Base-by-base conservation (phyloP, 257 asterid genomes). In the Ligustrum vulgare region DNA sequence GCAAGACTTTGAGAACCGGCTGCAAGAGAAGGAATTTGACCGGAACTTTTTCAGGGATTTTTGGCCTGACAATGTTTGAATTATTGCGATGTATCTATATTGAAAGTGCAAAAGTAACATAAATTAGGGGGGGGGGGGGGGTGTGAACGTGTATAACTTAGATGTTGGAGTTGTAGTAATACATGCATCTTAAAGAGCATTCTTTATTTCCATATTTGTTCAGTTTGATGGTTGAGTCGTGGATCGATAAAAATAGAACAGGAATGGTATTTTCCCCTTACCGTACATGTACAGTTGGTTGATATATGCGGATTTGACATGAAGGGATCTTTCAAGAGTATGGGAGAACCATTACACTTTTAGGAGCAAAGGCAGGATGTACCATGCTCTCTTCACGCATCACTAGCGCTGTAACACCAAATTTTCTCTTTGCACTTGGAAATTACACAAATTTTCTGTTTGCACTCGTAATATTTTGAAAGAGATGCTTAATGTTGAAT, bases 51-150 rank as follows among this genome's bases (percentile, higher is more conserved):
- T 84, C 86, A 81, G 97, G 84, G 93, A 86, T 85, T 94, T 94
- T 80, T 94, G 97, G 98, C 97, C 97, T 18, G 98, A 94, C 72
- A 94, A 94, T 22, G 94, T 94, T 75, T 94, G 88, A 88, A 2
- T 68, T 25, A n/a, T 39, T 1, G 33, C 0, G 6, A 58, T 58
- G 66, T 8, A 9, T 51, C 10, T 51, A 51, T 5, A 58, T 1
- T 3, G 6, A 2, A n/a, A 6, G 32, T 8, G 66, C 66, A 6
- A 23, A 58, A 20, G 16, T 9, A 0, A 20, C 33, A 2, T 11
- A 20, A 58, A 58, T 58, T 9, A 20, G 33, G 10, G 22, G 1
- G 1, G 1, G 31, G 66, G 22, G 9, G 8, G 32, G 65, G 33
- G 65, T 0, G 1, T 13, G 7, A 9, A 58, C 16, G 9, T 54